Evolutionary conservation across 441 rosid genomes (phyloP), one percentile per base, ranked within the genome.

Genomic region (Flueggea neowawraea): DNA sequence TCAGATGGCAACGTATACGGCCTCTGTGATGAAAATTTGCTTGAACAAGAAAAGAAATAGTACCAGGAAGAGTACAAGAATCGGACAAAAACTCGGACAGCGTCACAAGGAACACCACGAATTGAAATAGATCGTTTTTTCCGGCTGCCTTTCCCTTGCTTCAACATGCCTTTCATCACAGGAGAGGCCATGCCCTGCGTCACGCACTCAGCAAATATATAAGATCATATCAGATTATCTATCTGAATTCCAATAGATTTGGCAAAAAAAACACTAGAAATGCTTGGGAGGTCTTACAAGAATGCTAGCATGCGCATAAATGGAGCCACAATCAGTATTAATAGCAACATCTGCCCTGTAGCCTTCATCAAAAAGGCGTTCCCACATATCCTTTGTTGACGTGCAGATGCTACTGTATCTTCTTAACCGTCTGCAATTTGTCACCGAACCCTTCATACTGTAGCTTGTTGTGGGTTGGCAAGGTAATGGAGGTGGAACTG

Each of bases 41-140:
- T 41, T 16, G 0, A 22, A 28, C 36, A 17, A 36, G 53, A 64
- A 60, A 31, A 56, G 48, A 66, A 44, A 43, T 52, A n/a, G 62
- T 87, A 94, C 97, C 97, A 49, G 60, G 94, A 89, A 65, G 97
- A 89, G 75, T 94, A 94, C 58, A 90, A 70, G 81, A 85, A 86
- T 22, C 95, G 75, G 64, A 91, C 59, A 77, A 94, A 94, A 67
- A 77, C 82, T 57, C 88, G 80, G 76, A 91, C 91, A 53, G 92
- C 91, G 8, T 89, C 84, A 2, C 70, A 72, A 33, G 93, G 87
- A 74, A 86, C 99, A 10, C 99, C 99, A 0, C 31, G 77, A 63
- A 91, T 80, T 10, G 88, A 72, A 58, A 94, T 79, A 11, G 85
- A 73, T 80, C 68, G 76, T 13, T 65, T 64, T 14, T 58, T 58